Percentiles rank a stretch among this genome's conserved stretches.
Evolutionary conservation across 768 basidiomycete genomes (phyloP).

Genomic region (Leucosporidium scottii): DNA sequence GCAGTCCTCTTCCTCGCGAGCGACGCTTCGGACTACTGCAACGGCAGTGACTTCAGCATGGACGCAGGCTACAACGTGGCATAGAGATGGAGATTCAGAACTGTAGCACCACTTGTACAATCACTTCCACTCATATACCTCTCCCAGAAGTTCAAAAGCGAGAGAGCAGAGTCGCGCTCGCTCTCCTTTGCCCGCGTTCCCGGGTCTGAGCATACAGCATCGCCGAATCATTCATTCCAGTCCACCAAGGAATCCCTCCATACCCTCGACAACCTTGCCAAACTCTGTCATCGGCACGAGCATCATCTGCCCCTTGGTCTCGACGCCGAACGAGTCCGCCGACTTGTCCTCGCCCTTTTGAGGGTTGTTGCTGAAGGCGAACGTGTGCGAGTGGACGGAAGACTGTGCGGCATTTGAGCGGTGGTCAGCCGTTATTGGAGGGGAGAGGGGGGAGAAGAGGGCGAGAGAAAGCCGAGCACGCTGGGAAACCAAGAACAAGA

Average conservation of each 20-base stretch:
- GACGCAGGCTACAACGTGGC: conserved; percentile 3
- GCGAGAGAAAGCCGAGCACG: not conserved
- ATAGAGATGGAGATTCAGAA: not conserved
- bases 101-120: too few species aligned
- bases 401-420: too few species aligned
- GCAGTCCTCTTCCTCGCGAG: not conserved
- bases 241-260: conserved; percentile 23
- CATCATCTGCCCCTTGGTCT: conserved; percentile 33
- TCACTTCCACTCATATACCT: too few species aligned
- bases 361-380: conserved; percentile 11
- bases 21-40: conserved; percentile 3
- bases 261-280: conserved; percentile 14
- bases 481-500: not conserved
- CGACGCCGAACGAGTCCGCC: conserved; percentile 36
- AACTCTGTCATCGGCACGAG: conserved; percentile 31
- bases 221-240: not conserved
- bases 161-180: too few species aligned
- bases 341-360: conserved; percentile 6
- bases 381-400: conserved; percentile 24
- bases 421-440: too few species aligned
- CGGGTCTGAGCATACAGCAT: too few species aligned
- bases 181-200: too few species aligned
- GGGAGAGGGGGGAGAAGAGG: not conserved
- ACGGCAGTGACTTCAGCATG: conserved; percentile 2
- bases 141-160: too few species aligned